These are phyloP conservation scores for Fusarium tjaetaba DNA, from an alignment of 2,329 filamentous ascomycete genomes.

Conservation along the genomic window DNA sequence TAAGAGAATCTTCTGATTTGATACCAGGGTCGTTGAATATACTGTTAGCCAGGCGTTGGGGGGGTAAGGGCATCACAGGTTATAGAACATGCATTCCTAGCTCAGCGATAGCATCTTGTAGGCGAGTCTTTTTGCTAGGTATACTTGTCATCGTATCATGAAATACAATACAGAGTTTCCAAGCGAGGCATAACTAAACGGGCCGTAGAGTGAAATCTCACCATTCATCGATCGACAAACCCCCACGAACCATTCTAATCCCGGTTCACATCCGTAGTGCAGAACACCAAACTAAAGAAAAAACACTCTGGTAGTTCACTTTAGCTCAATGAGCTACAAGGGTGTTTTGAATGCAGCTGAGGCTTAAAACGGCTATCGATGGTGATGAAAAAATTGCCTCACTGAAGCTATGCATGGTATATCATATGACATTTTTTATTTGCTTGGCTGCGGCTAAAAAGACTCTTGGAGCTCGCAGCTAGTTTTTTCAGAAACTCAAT, in stretches of 20 bases:
- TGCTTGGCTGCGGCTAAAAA: conserved; percentile 1
- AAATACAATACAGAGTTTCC: not conserved
- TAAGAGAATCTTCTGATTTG: conserved; percentile 42
- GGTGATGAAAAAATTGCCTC: conserved; percentile 36
- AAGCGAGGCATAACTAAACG: not conserved
- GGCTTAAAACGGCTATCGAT: conserved; percentile 31
- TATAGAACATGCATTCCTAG: conserved; percentile 25
- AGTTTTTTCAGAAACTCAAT: not conserved
- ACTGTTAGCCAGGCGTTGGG: conserved; percentile 34
- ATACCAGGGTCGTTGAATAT: conserved; percentile 14
- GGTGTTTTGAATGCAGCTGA: conserved; percentile 21
- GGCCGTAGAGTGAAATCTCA: not conserved
- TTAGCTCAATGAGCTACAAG: conserved; percentile 21
- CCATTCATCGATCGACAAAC: not conserved
- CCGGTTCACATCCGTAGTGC: conserved; percentile 3
- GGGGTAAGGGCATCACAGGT: conserved; percentile 12
- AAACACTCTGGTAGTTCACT: conserved; percentile 3
- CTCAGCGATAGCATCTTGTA: not conserved
- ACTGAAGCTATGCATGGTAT: not conserved
- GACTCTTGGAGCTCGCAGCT: not conserved
- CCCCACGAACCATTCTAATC: conserved; percentile 20
- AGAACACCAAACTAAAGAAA: conserved; percentile 12
- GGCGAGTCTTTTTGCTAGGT: not conserved
- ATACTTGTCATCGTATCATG: not conserved
- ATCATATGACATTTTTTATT: conserved; percentile 23